These are phyloP conservation scores for Orbilia ellipsospora DNA, from an alignment of 2,329 filamentous ascomycete species.

Conservation along the genomic window DNA sequence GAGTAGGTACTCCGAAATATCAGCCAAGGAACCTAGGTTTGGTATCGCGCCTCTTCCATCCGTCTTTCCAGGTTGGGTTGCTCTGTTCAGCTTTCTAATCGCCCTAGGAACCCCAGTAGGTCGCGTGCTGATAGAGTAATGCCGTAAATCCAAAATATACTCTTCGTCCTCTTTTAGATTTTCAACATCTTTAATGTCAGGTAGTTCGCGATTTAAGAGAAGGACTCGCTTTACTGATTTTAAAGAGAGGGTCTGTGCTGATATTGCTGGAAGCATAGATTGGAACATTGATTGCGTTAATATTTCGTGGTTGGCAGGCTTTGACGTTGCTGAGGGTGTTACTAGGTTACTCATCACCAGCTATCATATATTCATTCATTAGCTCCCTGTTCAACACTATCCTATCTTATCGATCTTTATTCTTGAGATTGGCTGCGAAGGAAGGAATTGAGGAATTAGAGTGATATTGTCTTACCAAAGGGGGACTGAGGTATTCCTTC, in stretches of 20 bases:
- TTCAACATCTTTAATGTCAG: conserved; percentile 66
- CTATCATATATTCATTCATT: conserved; percentile 61
- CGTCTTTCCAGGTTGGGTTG: conserved; percentile 61
- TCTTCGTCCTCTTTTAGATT: conserved; percentile 65
- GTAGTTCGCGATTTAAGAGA: conserved; percentile 82
- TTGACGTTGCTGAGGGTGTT: conserved; percentile 70
- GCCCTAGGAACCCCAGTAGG: conserved; percentile 84
- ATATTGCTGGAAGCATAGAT: conserved; percentile 94
- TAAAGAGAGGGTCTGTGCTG: conserved; percentile 87
- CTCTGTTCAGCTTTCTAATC: conserved; percentile 83
- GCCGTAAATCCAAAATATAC: conserved; percentile 86
- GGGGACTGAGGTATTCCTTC: conserved; percentile 86
- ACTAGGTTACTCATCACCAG: conserved; percentile 99
- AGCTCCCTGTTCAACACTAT: background rate
- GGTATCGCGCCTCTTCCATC: conserved; percentile 76
- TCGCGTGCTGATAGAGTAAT: conserved; percentile 95
- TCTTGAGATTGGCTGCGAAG: too few species aligned
- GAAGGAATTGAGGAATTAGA: background rate
- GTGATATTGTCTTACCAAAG: conserved; percentile 70
- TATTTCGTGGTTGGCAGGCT: conserved; percentile 94
- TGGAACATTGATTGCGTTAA: conserved; percentile 95
- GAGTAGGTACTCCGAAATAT: conserved; percentile 94
- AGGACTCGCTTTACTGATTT: conserved; percentile 93
- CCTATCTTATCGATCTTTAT: too few species aligned
- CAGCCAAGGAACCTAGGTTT: conserved; percentile 88